Base-by-base conservation (phyloP, 2,329 filamentous ascomycete genomes). In the Neonectria hederae region DNA sequence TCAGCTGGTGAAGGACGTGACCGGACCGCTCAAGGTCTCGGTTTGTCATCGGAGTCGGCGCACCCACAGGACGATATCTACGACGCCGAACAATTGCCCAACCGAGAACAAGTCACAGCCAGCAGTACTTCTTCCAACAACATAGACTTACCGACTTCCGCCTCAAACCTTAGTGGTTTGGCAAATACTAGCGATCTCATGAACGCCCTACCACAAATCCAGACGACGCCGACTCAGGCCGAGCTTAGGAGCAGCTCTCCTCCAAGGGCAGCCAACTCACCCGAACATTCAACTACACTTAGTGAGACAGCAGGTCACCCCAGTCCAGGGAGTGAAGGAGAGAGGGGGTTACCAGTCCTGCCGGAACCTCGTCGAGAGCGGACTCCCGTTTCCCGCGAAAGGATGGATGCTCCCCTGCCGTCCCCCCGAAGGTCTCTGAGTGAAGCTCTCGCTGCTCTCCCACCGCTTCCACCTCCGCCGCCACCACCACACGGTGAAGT, bases 371-470 rank as follows among this genome's bases (percentile, higher is more conserved):
- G 65, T 52, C 62, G 62, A 42, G 54, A 52, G 51, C 54, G 65
- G 40, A 61, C 68, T n/a, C 70, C 67, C 4, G 65, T 72, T 13
- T 74, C 72, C 11, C 69, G 72, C 11, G 72, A 74, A 49, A 71
- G 72, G 28, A 74, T 74, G 72, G 72, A 74, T 56, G 72, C 72
- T 4, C 72, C 72, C 32, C 52, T 73, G 10, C 71, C 70, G n/a
- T 67, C 69, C 3, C 66, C 63, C 43, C 65, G 65, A 11, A 46
- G 40, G 40, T 32, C 67, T 6, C 43, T 59, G 3, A 66, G 66
- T 49, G 62, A 66, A 38, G 61, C 63, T 11, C 60, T 73, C 72
- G 19, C 69, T 65, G 2, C 57, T 73, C 35, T 38, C 35, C 35
- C 35, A 35, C 70, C 70, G 28, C 63, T 42, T 11, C n/a, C 60